phyloP scores from a whole-genome alignment of 2,329 filamentous ascomycete species.

The Myriosclerotinia curreyana region DNA sequence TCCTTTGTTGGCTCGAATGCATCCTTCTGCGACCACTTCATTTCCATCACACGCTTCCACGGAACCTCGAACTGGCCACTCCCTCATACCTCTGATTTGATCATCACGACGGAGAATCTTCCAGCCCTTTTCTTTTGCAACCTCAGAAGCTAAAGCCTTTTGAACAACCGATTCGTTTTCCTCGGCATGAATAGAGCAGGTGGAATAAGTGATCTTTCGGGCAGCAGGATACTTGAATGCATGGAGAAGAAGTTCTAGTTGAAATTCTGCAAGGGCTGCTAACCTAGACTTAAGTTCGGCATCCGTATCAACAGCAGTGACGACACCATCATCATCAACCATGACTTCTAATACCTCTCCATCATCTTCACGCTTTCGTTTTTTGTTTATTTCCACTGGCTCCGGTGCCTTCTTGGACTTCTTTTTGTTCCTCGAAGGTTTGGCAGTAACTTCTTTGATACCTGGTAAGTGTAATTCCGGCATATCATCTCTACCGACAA shows the following conservation, averaged over 20 bases:
- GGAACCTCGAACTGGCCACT: slow-evolving; percentile 67
- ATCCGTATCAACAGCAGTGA: slow-evolving; percentile 51
- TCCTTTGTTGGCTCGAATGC: slow-evolving; percentile 77
- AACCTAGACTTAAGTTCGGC: slow-evolving; percentile 63
- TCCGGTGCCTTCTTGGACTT: slow-evolving; percentile 31
- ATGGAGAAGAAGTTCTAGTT: slow-evolving; percentile 77
- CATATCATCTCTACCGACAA: slow-evolving; percentile 81
- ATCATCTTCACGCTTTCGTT: slow-evolving; percentile 37
- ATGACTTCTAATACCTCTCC: slow-evolving; percentile 38
- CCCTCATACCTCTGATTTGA: slow-evolving; percentile 72
- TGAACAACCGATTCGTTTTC: slow-evolving; percentile 89
- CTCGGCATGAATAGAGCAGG: slow-evolving; percentile 80
- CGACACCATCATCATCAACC: slow-evolving; percentile 56
- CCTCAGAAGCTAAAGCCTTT: slow-evolving; percentile 63
- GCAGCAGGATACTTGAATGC: slow-evolving; percentile 79
- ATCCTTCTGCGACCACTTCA: slow-evolving; percentile 62
- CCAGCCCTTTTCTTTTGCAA: slow-evolving; percentile 71
- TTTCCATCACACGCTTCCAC: slow-evolving; percentile 49
- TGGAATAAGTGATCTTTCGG: slow-evolving; percentile 80
- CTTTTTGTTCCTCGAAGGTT: slow-evolving; percentile 35
- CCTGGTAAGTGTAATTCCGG: slow-evolving; percentile 61
- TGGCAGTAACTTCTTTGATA: slow-evolving; percentile 30
- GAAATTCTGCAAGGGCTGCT: slow-evolving; percentile 72
- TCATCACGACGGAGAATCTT: slow-evolving; percentile 66
- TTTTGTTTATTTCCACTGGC: slow-evolving; percentile 30